Evolutionary conservation across 2,329 filamentous ascomycete species (phyloP), one percentile per base, ranked within the genome.

Genomic region (Acrocalymma vagum): DNA sequence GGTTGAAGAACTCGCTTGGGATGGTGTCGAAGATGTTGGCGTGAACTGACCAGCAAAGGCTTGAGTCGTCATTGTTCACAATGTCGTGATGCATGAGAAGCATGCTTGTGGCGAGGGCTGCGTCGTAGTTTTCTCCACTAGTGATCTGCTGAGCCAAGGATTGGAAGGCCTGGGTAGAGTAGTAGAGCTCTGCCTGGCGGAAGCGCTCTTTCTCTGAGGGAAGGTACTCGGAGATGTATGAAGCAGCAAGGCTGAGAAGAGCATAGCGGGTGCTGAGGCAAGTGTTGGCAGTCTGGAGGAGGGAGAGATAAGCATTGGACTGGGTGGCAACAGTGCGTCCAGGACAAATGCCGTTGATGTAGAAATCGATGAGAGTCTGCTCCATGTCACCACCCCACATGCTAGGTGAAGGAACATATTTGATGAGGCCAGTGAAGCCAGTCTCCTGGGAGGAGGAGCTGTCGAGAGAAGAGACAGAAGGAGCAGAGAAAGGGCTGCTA

Each of bases 11-110:
- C 7, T 52, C 47, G 6, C 42, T 24, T 6, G 63, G 62, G 6
- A 63, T 62, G 5, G 53, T 55, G 31, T 67, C 57, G 39, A 65
- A 62, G 21, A 67, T 49, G 22, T 65, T 65, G 29, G 63, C 61
- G 17, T 67, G 63, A 28, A 51, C 55, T 3, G 61, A 65, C 63
- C 63, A 67, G 45, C 63, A 65, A 3, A 65, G 28, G n/a, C 44
- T 48, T 5, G 55, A 54, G 1, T 65, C 60, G 8, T 61, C 48
- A 7, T 50, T 51, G 38, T 62, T 63, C 25, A 67, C 42, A 9
- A 51, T 53, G 25, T 57, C 55, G 16, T 65, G 60, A 21, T 67
- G 63, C 58, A 67, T 61, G 3, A 67, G 47, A 18, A 67, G 45
- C 63, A 67, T 67, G 34, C 62, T 62, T 4, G 63, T 67, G 3